Evolutionary conservation across 805 yeast species (phyloP), one percentile per base, ranked within the genome.

Genomic region (Cyberlindnera galapagoensis): DNA sequence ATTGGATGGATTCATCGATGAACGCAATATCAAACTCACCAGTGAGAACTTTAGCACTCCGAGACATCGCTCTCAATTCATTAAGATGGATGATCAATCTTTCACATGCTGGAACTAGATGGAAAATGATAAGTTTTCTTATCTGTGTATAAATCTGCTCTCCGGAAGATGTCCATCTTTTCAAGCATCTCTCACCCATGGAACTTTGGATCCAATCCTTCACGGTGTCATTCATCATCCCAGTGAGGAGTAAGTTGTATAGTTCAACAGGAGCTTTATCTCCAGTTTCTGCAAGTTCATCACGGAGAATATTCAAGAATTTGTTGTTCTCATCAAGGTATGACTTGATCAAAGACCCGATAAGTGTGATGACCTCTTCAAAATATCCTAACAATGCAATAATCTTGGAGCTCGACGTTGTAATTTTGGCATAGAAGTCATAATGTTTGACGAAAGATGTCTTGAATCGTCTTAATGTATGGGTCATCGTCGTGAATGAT

Each of bases 111-210:
- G 80, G 75, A 7, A 78, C 59, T 14, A 77, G 37, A 24, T 69
- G 67, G 25, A 71, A 60, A 34, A 71, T 69, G 1, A 74, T 42
- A 0, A 60, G 52, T 34, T 72, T 68, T 33, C 76, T 56, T 1
- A 69, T 54, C 27, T 58, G 57, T 26, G 76, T 80, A 46, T 70
- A 78, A 10, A 69, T 60, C 2, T 63, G 53, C 21, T 63, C 65
- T 0, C 81, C 79, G 12, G 67, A 31, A 32, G 64, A 67, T 3
- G 58, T 56, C 71, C 85, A 71, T 42, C 72, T 62, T 39, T 69
- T 72, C 13, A 72, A 51, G 18, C 83, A 83, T 39, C 81, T 60
- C 39, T 79, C 86, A 0, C 84, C 87, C 21, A 81, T 58, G 29
- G 76, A 73, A 43, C 78, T 77, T 15, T 71, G 65, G 47, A 82